These are phyloP conservation scores for Melanopsichium pennsylvanicum DNA, from an alignment of 1,284 basidiomycete genomes.

Conservation along the genomic window DNA sequence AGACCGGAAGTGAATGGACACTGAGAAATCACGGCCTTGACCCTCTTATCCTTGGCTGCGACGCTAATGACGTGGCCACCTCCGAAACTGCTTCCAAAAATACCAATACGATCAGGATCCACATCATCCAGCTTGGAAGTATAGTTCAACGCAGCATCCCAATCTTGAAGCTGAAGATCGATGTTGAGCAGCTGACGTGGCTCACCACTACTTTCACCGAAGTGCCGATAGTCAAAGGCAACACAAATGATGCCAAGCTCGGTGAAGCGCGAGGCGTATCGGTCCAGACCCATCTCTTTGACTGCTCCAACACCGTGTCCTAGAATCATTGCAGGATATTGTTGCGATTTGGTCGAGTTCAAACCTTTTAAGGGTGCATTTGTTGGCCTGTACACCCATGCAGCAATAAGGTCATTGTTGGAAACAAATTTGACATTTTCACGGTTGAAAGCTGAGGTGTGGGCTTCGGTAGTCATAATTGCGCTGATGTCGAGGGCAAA, in stretches of 20 bases:
- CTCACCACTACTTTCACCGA: constrained; percentile 33
- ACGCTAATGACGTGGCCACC: constrained; percentile 56
- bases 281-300: constrained; percentile 52
- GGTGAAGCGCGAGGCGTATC: constrained; percentile 32
- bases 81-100: constrained; percentile 55
- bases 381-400: constrained; percentile 44
- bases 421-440: constrained; percentile 41
- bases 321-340: constrained; percentile 41
- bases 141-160: constrained; percentile 43
- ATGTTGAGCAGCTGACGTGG: constrained; percentile 53
- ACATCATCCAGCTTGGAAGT: constrained; percentile 24
- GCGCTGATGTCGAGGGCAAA: no score
- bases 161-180: constrained; percentile 47
- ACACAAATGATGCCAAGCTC: constrained; percentile 44
- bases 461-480: constrained; percentile 18
- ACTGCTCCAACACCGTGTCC: constrained; percentile 51
- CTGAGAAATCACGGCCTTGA: constrained; percentile 52
- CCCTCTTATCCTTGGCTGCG: constrained; percentile 39
- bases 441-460: constrained; percentile 14
- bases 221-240: constrained; percentile 55
- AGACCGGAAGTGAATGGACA: constrained; percentile 59
- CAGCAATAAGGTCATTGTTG: constrained; percentile 25
- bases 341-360: background rate
- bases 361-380: background rate
- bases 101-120: constrained; percentile 41